Evolutionary conservation across 805 yeast species (phyloP), one percentile per base, ranked within the genome.

Genomic region (Cyberlindnera nakhonratchasimensis): DNA sequence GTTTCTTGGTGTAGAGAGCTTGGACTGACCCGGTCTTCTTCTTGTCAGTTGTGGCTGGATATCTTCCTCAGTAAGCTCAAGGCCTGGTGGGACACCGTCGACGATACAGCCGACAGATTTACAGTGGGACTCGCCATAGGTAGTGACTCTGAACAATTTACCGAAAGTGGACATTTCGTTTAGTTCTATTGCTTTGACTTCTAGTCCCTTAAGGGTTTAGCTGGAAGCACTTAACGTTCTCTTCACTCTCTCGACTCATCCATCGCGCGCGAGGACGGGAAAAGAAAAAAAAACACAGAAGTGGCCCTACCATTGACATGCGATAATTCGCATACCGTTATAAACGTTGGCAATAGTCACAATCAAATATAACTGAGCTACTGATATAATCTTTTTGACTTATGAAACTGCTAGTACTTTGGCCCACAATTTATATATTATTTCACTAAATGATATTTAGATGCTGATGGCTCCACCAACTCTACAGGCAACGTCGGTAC

Each of bases 81-180:
- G 73, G 24, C 96, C 96, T 22, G 99, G 97, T 23, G 99, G 99
- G 31, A 89, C 93, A 45, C 99, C 99, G 55, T 93, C 99, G 29
- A 93, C 96, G 48, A 93, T 93, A 68, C 98, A 93, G 24, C 99
- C 99, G 31, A 93, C 99, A 9, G 96, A 86, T 58, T 80, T 85
- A 71, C 99, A 93, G 70, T 93, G 99, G 8, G 96, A 88, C 64
- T 93, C 99, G 52, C 99, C 99, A 72, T 89, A 91, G 23, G 99
- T 91, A 50, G 98, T 91, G 52, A 91, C 98, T 47, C 69, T 71
- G 66, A 69, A 63, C 22, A 72, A 49, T 10, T 71, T 70, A 43
- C 93, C 93, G 58, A 84, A 85, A 7, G 87, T 72, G 34, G 90
- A 83, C 93, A 84, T 84, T 23, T 42, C 14, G 21, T 16, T n/a